phyloP scores from a whole-genome alignment of 495 filamentous ascomycete genomes.

The Schizothecium vesticola region DNA sequence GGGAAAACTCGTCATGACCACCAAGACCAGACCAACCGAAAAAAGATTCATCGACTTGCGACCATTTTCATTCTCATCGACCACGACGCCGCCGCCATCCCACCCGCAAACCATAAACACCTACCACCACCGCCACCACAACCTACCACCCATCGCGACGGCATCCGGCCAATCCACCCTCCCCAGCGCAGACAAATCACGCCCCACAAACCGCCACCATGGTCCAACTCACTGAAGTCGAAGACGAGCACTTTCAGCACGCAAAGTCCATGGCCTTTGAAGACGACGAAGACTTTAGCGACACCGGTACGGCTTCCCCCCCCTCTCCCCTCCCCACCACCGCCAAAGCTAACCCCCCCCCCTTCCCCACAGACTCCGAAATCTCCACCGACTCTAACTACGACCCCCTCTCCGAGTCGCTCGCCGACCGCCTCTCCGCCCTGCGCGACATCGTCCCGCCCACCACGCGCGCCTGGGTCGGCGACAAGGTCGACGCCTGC shows the following conservation, averaged over 20 bases:
- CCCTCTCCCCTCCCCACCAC: neutral
- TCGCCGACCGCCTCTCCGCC: constrained; percentile 76
- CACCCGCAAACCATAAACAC: neutral
- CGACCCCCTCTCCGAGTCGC: constrained; percentile 51
- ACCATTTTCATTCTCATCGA: neutral
- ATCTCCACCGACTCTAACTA: constrained; percentile 56
- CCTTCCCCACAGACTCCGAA: constrained; percentile 49
- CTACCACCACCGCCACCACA: too few species aligned
- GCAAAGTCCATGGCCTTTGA: constrained; percentile 60
- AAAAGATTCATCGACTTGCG: neutral
- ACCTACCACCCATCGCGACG: neutral
- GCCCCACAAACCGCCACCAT: constrained; percentile 51
- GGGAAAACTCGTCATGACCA: constrained; percentile 19
- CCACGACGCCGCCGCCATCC: neutral
- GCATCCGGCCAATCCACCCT: neutral
- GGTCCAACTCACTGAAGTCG: constrained; percentile 94
- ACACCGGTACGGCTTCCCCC: constrained; percentile 63
- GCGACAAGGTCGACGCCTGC: constrained; percentile 51
- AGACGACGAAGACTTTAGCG: constrained; percentile 81
- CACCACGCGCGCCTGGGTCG: constrained; percentile 65
- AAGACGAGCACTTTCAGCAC: constrained; percentile 86
- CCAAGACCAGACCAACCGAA: constrained; percentile 1
- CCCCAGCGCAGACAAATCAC: constrained; percentile 1
- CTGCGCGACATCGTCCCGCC: constrained; percentile 90
- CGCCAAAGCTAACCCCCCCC: constrained; percentile 3